These are phyloP conservation scores for Quercus lobata DNA, from an alignment of 331 rosid genomes.

Conservation along the genomic window DNA sequence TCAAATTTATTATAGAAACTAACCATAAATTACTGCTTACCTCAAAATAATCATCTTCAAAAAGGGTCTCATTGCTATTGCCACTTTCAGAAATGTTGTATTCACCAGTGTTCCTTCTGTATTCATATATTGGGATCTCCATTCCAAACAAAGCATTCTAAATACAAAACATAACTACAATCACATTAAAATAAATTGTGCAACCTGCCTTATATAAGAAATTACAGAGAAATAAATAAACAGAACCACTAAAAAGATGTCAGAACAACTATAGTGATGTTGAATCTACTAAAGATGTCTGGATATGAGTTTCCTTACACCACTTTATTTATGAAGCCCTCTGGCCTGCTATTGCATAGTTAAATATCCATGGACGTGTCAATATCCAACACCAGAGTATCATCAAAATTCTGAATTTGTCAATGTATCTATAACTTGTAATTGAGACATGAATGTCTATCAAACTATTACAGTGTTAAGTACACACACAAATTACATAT, in stretches of 20 bases:
- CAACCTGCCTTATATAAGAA: background rate
- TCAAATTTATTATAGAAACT: conserved; percentile 4
- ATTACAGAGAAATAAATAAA: background rate
- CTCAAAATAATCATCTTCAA: conserved; percentile 67
- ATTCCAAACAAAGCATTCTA: conserved; percentile 86
- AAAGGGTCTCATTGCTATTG: conserved; percentile 36
- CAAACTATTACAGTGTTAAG: no score
- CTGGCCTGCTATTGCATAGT: background rate
- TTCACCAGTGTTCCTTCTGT: conserved; percentile 41
- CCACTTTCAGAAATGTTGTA: conserved; percentile 35
- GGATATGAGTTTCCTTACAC: background rate
- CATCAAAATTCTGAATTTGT: background rate
- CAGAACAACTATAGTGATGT: background rate
- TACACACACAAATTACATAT: no score
- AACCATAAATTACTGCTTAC: conserved; percentile 38
- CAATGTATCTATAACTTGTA: background rate
- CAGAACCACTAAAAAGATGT: background rate
- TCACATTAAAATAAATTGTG: conserved; percentile 20
- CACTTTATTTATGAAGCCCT: background rate
- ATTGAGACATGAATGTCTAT: no score
- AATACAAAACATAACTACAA: conserved; percentile 15
- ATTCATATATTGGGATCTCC: conserved; percentile 70
- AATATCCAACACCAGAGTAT: background rate
- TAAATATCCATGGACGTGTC: background rate
- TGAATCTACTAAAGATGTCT: background rate